A percentile compares a stretch with the other conserved stretches of the same genome.
Conservation (phyloP, 192 early-diverging fungal genomes). For the Backusella sp. region DNA sequence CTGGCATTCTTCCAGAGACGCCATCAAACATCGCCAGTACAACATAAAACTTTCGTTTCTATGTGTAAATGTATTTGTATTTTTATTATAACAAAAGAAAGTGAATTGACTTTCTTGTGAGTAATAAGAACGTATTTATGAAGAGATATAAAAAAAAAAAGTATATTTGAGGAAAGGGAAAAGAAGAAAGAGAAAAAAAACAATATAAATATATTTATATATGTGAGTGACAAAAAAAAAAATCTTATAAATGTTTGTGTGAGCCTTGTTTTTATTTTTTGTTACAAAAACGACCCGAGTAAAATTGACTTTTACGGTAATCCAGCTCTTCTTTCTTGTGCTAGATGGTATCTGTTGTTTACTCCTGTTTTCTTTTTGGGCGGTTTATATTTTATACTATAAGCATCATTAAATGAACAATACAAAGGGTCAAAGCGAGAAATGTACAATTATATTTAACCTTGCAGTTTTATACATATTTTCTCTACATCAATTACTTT, state of each 20-base stretch:
- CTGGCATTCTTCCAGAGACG: slow-evolving; percentile 14
- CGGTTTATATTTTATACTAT: background rate
- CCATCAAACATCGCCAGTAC: slow-evolving; percentile 9
- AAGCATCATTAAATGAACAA: background rate
- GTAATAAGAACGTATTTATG: background rate
- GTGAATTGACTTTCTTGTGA: background rate
- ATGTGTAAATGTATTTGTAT: background rate
- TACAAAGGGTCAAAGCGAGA: background rate
- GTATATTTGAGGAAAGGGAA: background rate
- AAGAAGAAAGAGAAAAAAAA: background rate
- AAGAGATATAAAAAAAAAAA: background rate
- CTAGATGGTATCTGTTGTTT: background rate
- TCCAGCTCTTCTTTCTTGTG: slow-evolving; percentile 1
- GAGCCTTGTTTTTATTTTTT: background rate
- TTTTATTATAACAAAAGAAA: background rate
- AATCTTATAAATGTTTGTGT: background rate
- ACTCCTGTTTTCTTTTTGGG: background rate
- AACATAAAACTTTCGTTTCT: background rate
- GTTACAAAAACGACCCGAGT: slow-evolving; percentile 5
- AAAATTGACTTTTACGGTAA: slow-evolving; percentile 8
- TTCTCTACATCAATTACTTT: background rate
- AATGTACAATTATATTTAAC: background rate
- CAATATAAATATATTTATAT: background rate
- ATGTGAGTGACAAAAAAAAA: background rate
- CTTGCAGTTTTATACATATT: background rate